Conservation (phyloP, 2,329 filamentous ascomycete genomes). For the Penicillium sumatraense region DNA sequence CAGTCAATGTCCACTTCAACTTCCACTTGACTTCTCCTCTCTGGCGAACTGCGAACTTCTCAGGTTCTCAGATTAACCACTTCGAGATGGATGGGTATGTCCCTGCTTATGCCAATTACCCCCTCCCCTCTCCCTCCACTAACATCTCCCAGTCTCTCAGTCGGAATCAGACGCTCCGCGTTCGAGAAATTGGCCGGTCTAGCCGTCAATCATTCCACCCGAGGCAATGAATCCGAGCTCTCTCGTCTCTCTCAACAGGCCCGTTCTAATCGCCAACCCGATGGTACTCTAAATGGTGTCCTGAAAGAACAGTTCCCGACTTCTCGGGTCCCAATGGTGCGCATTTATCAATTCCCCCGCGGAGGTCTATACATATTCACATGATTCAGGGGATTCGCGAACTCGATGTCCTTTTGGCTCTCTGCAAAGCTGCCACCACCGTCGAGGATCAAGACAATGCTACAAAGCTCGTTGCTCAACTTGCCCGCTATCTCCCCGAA, state of each 20-base stretch:
- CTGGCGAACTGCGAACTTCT: not conserved
- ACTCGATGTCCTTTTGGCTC: conserved; percentile 85
- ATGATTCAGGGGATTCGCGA: conserved; percentile 75
- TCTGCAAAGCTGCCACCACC: conserved; percentile 85
- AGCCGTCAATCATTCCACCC: conserved; percentile 39
- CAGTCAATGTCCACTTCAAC: not conserved
- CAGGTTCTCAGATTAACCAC: not conserved
- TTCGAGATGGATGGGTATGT: conserved; percentile 40
- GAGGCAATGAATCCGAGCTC: conserved; percentile 39
- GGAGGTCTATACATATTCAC: not conserved
- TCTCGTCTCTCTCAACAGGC: conserved; percentile 40
- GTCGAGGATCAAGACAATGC: conserved; percentile 74
- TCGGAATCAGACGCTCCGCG: conserved; percentile 45
- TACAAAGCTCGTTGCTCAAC: conserved; percentile 75
- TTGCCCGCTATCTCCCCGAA: conserved; percentile 84
- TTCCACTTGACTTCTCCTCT: too few relatives aligned
- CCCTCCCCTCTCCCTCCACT: too few relatives aligned
- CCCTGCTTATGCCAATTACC: not conserved
- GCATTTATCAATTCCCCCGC: not conserved
- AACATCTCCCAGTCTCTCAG: conserved; percentile 39
- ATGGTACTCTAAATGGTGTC: conserved; percentile 42
- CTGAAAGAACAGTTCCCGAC: conserved; percentile 41
- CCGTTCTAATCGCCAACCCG: conserved; percentile 23
- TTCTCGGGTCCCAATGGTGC: conserved; percentile 46
- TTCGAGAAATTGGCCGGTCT: conserved; percentile 50